Evolutionary conservation across 164 flowering plant genomes (phyloP).

Genomic region (Magnolia officinalis): DNA sequence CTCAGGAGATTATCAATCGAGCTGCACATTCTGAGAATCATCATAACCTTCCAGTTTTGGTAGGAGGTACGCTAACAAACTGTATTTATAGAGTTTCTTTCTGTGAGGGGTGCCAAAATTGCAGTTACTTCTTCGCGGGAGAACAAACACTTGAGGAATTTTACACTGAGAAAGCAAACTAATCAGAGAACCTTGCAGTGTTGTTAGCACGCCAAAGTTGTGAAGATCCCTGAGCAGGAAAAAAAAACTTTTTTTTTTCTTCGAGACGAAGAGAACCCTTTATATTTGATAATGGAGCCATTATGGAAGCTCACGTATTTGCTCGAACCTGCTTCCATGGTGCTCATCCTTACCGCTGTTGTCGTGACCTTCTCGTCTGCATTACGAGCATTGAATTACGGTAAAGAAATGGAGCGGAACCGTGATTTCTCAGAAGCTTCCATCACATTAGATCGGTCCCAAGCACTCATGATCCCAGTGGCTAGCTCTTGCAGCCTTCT

Average conservation of each 20-base stretch:
- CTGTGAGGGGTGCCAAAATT: not conserved
- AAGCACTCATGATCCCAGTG: slow-evolving; percentile 91
- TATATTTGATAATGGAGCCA: slow-evolving; percentile 52
- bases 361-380: slow-evolving; percentile 85
- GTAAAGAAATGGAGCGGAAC: slow-evolving; percentile 86
- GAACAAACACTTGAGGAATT: not conserved
- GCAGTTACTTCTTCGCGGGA: not conserved
- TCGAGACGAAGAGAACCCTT: not conserved
- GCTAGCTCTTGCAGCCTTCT: slow-evolving; percentile 88
- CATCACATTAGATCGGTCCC: slow-evolving; percentile 76
- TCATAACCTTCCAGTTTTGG: no score
- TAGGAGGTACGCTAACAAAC: no score
- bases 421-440: slow-evolving; percentile 80
- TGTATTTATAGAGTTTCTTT: not conserved
- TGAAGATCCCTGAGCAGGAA: not conserved
- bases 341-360: slow-evolving; percentile 76
- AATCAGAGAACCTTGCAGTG: not conserved
- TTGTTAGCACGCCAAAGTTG: not conserved
- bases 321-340: slow-evolving; percentile 77
- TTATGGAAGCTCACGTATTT: slow-evolving; percentile 70
- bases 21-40: not conserved
- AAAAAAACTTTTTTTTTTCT: no score
- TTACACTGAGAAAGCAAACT: not conserved
- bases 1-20: not conserved
- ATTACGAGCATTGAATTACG: slow-evolving; percentile 69